Evolutionary conservation across 83 land plant genomes (phyloP), one percentile per base, ranked within the genome.

Genomic region (Thuja plicata): DNA sequence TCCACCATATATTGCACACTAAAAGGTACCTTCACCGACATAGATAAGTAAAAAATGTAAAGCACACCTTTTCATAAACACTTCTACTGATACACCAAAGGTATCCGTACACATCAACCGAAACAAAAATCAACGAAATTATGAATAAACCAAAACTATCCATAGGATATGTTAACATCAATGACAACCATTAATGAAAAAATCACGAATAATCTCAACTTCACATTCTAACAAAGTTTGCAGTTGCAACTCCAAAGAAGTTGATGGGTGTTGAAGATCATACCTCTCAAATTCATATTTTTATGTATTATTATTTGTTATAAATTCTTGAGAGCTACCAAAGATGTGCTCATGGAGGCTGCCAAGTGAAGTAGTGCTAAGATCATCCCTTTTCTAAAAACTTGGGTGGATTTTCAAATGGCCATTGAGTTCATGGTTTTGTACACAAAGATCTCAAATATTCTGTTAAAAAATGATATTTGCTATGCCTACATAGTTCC

Each of bases 361-460:
- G 99, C 99, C 12, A 92, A 95, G 85, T 98, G 99, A 12, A 96
- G 98, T 88, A 96, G 99, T 86, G 99, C 99, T 1, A 99, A 99
- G 93, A 99, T 99, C 87, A 99, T 99, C 37, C 99, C 99, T 10
- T 99, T 99, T 80, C 79, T 99, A 87, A 99, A 99, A 91, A 99
- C 99, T 9, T 99, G 99, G 99, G 99, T 99, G 73, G 96, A 99
- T 87, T 88, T 99, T 89, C 99, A 99, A 27, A 95, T 97, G 99
- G 99, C 99, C 40, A 91, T 99, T 88, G 99, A 98, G 30, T 99
- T 99, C 91, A 99, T 97, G 99, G 74, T 99, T 19, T 46, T 97
- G 89, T 99, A 99, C 92, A 95, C 97, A 55, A 96, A 97, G 90
- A 95, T 99, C 80, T 91, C 99, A 2, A 96, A 99, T 89, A 94